These are phyloP conservation scores for Heritiera fomes DNA, from an alignment of 345 rosid species.

Conservation along the genomic window DNA sequence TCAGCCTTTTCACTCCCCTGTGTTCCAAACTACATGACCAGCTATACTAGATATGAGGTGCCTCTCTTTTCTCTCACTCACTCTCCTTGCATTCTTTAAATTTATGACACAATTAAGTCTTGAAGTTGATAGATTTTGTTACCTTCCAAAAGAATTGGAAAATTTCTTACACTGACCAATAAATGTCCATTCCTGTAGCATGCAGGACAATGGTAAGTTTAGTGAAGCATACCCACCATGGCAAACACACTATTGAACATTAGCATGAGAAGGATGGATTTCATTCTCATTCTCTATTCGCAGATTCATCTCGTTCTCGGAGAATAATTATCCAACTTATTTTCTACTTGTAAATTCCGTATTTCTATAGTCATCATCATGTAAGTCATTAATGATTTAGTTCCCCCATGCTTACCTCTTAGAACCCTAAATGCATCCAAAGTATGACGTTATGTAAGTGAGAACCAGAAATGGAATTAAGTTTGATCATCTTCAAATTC, in stretches of 20 bases:
- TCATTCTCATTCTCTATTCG: background rate
- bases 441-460: background rate
- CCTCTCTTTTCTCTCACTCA: background rate
- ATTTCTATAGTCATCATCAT: background rate
- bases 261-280: background rate
- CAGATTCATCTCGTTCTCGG: background rate
- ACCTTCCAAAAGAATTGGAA: background rate
- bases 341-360: background rate
- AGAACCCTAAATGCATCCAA: background rate
- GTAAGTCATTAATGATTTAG: background rate
- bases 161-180: background rate
- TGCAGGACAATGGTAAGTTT: slow-evolving; percentile 8
- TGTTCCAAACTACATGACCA: background rate
- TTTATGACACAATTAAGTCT: background rate
- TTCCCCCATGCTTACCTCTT: background rate
- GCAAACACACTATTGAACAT: background rate
- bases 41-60: slow-evolving; percentile 21
- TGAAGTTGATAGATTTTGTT: background rate
- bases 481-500: background rate
- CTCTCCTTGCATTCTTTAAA: background rate
- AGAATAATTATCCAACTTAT: background rate
- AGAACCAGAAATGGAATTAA: no score
- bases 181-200: background rate
- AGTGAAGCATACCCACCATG: background rate
- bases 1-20: slow-evolving; percentile 4